phyloP scores from a whole-genome alignment of 192 early-diverging fungal species.

The Coemansia asiatica region DNA sequence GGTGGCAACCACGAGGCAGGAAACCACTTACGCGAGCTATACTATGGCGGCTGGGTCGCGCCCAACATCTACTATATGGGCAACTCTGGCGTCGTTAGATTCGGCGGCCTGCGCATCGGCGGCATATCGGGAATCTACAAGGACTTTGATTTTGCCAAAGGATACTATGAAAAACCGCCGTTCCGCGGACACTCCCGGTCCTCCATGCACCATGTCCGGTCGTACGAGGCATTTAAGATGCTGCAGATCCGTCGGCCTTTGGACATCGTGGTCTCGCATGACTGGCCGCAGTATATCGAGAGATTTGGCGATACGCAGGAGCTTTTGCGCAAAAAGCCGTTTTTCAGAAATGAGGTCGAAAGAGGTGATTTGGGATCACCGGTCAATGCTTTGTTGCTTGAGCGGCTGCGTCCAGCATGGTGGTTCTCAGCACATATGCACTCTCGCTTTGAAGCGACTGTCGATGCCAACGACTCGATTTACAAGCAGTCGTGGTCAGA shows the following conservation, averaged over 20 bases:
- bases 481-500: slow-evolving; percentile 23
- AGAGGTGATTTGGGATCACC: slow-evolving; percentile 66
- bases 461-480: slow-evolving; percentile 51
- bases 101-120: slow-evolving; percentile 87
- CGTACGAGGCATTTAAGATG: slow-evolving; percentile 81
- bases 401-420: slow-evolving; percentile 72
- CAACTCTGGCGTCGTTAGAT: slow-evolving; percentile 77
- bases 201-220: slow-evolving; percentile 83
- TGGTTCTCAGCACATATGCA: slow-evolving; percentile 99
- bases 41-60: slow-evolving; percentile 93
- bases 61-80: slow-evolving; percentile 94
- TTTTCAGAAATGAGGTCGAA: slow-evolving; percentile 70
- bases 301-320: slow-evolving; percentile 66
- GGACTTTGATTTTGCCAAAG: slow-evolving; percentile 57
- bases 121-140: slow-evolving; percentile 94
- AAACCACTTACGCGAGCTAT: slow-evolving; percentile 94
- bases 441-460: slow-evolving; percentile 79
- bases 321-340: slow-evolving; percentile 71
- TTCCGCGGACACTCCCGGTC: slow-evolving; percentile 63
- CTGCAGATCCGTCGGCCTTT: slow-evolving; percentile 69
- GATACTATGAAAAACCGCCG: slow-evolving; percentile 78
- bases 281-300: slow-evolving; percentile 92
- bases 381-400: slow-evolving; percentile 70
- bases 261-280: slow-evolving; percentile 92
- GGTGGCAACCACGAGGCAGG: slow-evolving; percentile 98